These are phyloP conservation scores for Guadua angustifolia DNA, from an alignment of 176 grass and related monocot species.

Conservation along the genomic window DNA sequence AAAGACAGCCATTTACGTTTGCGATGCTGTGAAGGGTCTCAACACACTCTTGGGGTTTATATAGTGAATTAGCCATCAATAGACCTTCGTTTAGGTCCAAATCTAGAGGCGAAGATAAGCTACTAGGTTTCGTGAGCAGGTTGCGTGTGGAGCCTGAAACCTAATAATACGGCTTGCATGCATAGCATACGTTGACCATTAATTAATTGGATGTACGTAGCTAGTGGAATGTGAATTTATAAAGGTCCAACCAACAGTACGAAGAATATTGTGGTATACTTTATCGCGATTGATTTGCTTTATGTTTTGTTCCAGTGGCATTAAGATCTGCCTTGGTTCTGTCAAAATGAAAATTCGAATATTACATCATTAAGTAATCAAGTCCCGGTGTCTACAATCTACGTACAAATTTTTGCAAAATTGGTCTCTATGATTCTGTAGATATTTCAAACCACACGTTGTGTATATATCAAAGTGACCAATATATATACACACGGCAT, in stretches of 20 bases:
- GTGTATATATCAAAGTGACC: too few relatives aligned
- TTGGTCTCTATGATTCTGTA: too few relatives aligned
- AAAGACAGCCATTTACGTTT: slow-evolving; percentile 37
- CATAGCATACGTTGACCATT: slow-evolving; percentile 40
- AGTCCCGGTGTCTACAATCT: background rate
- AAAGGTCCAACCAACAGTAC: too few relatives aligned
- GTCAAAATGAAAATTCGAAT: too few relatives aligned
- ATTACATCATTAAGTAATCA: background rate
- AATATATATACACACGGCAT: too few relatives aligned
- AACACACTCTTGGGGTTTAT: slow-evolving; percentile 18
- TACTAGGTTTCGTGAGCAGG: slow-evolving; percentile 1
- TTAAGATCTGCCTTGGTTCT: too few relatives aligned
- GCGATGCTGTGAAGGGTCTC: background rate
- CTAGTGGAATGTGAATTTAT: background rate
- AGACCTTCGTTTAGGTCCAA: slow-evolving; percentile 23
- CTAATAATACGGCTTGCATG: slow-evolving; percentile 4
- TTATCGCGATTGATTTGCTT: background rate
- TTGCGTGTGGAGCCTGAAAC: slow-evolving; percentile 41
- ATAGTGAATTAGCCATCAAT: slow-evolving; percentile 10
- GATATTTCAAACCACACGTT: too few relatives aligned
- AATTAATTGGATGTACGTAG: slow-evolving; percentile 13
- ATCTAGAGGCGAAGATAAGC: slow-evolving; percentile 44
- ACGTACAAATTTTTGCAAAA: too few relatives aligned
- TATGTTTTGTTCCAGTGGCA: background rate
- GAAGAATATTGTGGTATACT: background rate